Evolutionary conservation across 2,329 filamentous ascomycete species (phyloP).

Genomic region (Hymenoscyphus albidus): DNA sequence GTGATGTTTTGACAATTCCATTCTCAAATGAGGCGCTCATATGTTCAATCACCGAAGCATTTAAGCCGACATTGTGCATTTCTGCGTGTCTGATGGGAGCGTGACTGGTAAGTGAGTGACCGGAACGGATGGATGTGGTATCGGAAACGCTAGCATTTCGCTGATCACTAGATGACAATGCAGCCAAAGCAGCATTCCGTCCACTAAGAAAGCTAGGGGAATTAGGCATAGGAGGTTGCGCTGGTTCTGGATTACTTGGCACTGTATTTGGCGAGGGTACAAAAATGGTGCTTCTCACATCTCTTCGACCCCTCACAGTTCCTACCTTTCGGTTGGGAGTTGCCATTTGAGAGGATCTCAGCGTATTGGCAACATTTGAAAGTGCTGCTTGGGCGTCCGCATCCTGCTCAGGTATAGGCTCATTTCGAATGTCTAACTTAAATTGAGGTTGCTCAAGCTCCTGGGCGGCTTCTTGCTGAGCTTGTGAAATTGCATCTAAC

Average conservation of each 20-base stretch:
- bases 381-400: constrained; percentile 71
- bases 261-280: constrained; percentile 49
- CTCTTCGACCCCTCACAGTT: constrained; percentile 81
- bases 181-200: constrained; percentile 48
- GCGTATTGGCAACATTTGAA: constrained; percentile 69
- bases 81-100: constrained; percentile 77
- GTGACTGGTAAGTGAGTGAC: constrained; percentile 69
- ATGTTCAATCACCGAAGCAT: constrained; percentile 85
- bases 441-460: constrained; percentile 63
- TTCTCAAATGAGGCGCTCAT: constrained; percentile 82
- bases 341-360: constrained; percentile 56
- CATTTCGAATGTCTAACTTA: constrained; percentile 75
- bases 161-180: constrained; percentile 61
- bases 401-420: constrained; percentile 74
- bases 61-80: constrained; percentile 73
- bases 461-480: constrained; percentile 58
- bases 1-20: constrained; percentile 65
- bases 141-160: constrained; percentile 59
- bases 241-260: constrained; percentile 22
- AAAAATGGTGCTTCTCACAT: constrained; percentile 89
- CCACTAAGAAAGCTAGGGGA: constrained; percentile 34
- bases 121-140: constrained; percentile 86
- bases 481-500: constrained; percentile 66
- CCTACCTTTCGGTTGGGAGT: constrained; percentile 66
- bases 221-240: constrained; percentile 26